Evolutionary conservation across 768 basidiomycete species (phyloP).

Genomic region (Russula compacta): DNA sequence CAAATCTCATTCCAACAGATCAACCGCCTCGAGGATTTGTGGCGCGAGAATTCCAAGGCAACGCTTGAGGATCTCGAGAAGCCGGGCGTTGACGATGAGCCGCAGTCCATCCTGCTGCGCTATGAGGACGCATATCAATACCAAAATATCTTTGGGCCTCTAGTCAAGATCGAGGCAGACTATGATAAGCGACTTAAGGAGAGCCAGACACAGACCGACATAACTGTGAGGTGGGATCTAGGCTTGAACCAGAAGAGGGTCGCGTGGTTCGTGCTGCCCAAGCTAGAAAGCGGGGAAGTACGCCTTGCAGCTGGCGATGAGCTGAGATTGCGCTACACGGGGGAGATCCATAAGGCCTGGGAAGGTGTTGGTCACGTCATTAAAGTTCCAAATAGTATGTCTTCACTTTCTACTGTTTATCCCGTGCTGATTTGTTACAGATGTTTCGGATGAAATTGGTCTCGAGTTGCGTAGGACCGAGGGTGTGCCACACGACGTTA

Average conservation of each 20-base stretch:
- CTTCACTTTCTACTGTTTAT: neutral
- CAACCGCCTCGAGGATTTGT: constrained; percentile 93
- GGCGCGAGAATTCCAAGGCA: constrained; percentile 93
- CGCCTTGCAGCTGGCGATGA: constrained; percentile 96
- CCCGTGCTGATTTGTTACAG: constrained; percentile 34
- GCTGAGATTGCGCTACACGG: constrained; percentile 78
- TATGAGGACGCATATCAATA: constrained; percentile 99
- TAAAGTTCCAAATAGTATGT: constrained; percentile 96
- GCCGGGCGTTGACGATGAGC: constrained; percentile 96
- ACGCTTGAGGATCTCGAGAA: constrained; percentile 96
- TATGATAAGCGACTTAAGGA: constrained; percentile 98
- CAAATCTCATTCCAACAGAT: constrained; percentile 97
- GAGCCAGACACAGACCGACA: constrained; percentile 96
- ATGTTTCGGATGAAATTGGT: constrained; percentile 96
- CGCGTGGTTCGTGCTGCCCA: constrained; percentile 96
- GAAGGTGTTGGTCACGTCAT: constrained; percentile 97
- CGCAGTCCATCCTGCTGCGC: constrained; percentile 78
- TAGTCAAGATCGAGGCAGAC: constrained; percentile 99
- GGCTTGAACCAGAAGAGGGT: constrained; percentile 98
- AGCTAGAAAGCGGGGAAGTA: constrained; percentile 97
- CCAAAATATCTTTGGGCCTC: constrained; percentile 97
- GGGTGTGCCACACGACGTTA: constrained; percentile 88
- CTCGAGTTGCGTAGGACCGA: constrained; percentile 86
- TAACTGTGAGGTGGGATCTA: constrained; percentile 93
- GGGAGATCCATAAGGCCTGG: constrained; percentile 88